Evolutionary conservation across 257 asterid genomes (phyloP).

Genomic region (Solanum bukasovii): DNA sequence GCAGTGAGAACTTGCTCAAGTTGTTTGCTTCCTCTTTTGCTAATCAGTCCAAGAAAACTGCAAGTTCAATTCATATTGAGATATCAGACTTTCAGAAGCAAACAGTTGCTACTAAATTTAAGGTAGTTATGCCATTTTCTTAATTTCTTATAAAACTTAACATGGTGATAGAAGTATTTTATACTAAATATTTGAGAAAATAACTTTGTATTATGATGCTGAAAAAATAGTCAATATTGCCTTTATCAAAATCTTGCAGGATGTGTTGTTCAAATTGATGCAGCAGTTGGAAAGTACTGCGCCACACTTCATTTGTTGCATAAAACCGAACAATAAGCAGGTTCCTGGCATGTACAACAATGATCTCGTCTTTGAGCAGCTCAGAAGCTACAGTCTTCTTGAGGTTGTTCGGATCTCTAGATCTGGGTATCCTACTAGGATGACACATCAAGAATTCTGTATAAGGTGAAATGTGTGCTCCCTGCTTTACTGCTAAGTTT

Average conservation of each 20-base stretch:
- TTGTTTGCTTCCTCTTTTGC: conserved; percentile 38
- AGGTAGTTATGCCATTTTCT: conserved; percentile 36
- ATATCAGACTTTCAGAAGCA: conserved; percentile 39
- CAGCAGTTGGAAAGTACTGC: conserved; percentile 70
- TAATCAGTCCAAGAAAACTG: conserved; percentile 19
- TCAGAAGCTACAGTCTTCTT: conserved; percentile 38
- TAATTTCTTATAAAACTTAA: background rate
- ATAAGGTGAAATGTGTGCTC: conserved; percentile 32
- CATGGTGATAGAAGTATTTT: background rate
- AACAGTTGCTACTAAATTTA: conserved; percentile 65
- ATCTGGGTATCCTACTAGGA: conserved; percentile 48
- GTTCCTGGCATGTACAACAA: conserved; percentile 62
- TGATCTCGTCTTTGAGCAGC: conserved; percentile 43
- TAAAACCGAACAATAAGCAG: conserved; percentile 70
- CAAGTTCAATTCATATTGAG: conserved; percentile 21
- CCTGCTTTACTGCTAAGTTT: background rate
- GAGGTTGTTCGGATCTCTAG: conserved; percentile 45
- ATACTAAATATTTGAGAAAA: background rate
- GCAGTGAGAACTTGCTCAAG: conserved; percentile 44
- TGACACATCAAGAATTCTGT: conserved; percentile 57
- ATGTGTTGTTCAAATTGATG: conserved; percentile 58
- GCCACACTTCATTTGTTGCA: conserved; percentile 79
- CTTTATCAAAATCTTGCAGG: conserved; percentile 35
- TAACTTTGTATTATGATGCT: background rate
- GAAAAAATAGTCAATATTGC: background rate